Base-by-base conservation (phyloP, 2,329 filamentous ascomycete species). In the Pseudofabraea citricarpa region DNA sequence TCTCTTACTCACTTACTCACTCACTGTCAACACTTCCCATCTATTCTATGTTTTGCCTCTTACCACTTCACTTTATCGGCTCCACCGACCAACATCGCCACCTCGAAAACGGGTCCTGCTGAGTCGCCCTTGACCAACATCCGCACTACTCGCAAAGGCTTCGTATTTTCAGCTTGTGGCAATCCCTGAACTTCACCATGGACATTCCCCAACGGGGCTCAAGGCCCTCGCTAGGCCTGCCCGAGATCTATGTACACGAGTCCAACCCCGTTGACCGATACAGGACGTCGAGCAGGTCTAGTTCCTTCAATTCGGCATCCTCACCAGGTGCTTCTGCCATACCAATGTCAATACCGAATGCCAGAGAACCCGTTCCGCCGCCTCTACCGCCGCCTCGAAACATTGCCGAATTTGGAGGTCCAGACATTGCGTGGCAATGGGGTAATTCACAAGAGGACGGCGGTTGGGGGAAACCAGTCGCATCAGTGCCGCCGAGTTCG, bases 381-480 rank as follows among this genome's bases (percentile, higher is more conserved):
- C 79, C 81, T 39, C 69, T 85, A 55, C 82, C 81, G 54, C 82
- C 82, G 45, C 77, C 81, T 41, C 72, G 70, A 61, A 66, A 73
- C 58, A 73, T 84, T 46, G 68, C 71, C 52, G 74, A 79, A 47
- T 64, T 79, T 51, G 66, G 70, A 36, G 79, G 77, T 26, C 70
- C 75, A 54, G 81, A 85, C 62, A 70, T 74, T 43, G 79, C 74
- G 47, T 84, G 79, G 79, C 68, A 75, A 60, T 80, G 76, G 71
- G 77, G 73, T 49, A 82, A 84, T 62, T 68, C 69, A 40, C 68
- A 67, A 36, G 69, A 66, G 46, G 63, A 70, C 41, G 60, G 64
- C 39, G 66, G 70, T 51, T 72, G 74, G 58, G 69, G 68, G 42
- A 62, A 60, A 37, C 48, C 53, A 12, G 46, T 51, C 12, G 58